Evolutionary conservation across 2,329 filamentous ascomycete genomes (phyloP), one percentile per base, ranked within the genome.

Genomic region (Neonectria punicea): DNA sequence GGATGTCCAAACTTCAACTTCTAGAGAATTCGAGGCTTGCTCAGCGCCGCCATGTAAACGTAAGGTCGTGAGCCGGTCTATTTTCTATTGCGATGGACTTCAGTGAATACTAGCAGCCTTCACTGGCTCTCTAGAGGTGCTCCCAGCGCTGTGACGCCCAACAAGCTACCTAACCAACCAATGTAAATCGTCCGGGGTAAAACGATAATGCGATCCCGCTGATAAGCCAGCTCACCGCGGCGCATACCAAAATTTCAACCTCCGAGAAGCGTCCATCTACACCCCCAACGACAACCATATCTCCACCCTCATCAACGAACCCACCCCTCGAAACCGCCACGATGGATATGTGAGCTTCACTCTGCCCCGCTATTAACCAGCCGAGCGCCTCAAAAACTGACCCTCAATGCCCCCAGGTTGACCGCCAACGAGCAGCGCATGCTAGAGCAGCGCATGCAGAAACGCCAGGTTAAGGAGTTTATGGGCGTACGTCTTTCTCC

Each of bases 391-490:
- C 25, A 59, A 73, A 63, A 49, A 56, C 59, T 62, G 22, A 66
- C n/a, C 44, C 51, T 61, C 66, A 69, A 70, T 61, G 51, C 55
- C 20, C 20, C 44, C 67, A 86, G 85, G 79, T 91, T 97, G 79
- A 93, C 88, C 73, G 79, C 86, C 75, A 81, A 89, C 75, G 95
- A 98, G 86, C 93, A 97, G 86, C 92, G 93, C 84, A 93, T 96
- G 87, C 92, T 99, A 79, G 92, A 97, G 83, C 84, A 89, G 83
- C 93, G 96, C 82, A 94, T 99, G 89, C 94, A 98, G 86, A 92
- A 93, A 84, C 97, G 96, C 84, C 96, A 99, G 84, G 93, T 99
- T 87, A 97, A 97, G 85, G 95, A 98, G 80, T 98, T 99, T 80
- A 97, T 98, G 91, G 92, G 89, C 76, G 96, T 98, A 87, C 74